Percentiles rank a stretch among this genome's conserved stretches.
These are phyloP conservation scores for Simplicillium aogashimaense DNA, from an alignment of 2,329 filamentous ascomycete genomes.

Conservation along the genomic window DNA sequence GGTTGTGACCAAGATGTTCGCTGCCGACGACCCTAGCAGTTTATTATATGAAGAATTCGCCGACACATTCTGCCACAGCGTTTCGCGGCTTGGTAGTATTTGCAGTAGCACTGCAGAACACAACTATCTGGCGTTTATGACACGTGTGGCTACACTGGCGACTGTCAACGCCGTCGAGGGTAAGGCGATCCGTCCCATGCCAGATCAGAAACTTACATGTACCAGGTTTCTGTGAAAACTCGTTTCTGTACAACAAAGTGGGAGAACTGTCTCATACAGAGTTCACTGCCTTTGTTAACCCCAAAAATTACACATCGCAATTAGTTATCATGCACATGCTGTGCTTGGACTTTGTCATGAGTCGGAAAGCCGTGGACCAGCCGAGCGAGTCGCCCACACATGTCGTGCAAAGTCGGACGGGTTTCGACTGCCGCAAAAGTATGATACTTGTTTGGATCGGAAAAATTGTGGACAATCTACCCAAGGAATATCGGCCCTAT, in stretches of 20 bases:
- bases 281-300: conserved; percentile 19
- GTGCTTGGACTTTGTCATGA: conserved; percentile 19
- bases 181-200: too few relatives aligned
- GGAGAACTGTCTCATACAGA: conserved; percentile 17
- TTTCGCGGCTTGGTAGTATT: too few relatives aligned
- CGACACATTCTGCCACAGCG: conserved; percentile 17
- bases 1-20: conserved; percentile 13
- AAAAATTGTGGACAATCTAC: conserved; percentile 19
- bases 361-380: conserved; percentile 10
- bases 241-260: conserved; percentile 18
- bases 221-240: conserved; percentile 15
- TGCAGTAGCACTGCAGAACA: conserved; percentile 21
- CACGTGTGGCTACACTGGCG: conserved; percentile 16
- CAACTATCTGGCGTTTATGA: conserved; percentile 18
- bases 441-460: conserved; percentile 27
- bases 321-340: conserved; percentile 27
- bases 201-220: conserved; percentile 8
- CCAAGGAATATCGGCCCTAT: too few relatives aligned
- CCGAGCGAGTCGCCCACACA: conserved; percentile 1
- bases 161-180: too few relatives aligned
- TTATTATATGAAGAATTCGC: conserved; percentile 12
- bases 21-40: conserved; percentile 2
- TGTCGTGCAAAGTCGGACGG: conserved; percentile 2
- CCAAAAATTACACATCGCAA: conserved; percentile 19
- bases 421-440: conserved; percentile 12